phyloP scores from a whole-genome alignment of 805 yeast genomes.

The Metschnikowia amazonensis region DNA sequence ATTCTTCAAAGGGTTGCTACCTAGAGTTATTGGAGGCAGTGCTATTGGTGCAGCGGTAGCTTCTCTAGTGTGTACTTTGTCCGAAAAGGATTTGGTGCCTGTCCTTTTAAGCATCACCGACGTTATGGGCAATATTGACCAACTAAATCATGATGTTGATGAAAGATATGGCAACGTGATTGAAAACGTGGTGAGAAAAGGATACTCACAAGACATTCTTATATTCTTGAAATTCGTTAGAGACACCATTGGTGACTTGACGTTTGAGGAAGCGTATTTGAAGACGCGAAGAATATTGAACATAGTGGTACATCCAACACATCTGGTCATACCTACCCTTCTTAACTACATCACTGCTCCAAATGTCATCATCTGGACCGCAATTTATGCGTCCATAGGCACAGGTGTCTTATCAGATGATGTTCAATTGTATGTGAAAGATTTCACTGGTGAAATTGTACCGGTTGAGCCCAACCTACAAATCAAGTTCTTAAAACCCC shows the following conservation, averaged over 20 bases:
- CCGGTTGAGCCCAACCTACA: conserved; percentile 43
- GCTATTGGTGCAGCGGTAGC: conserved; percentile 95
- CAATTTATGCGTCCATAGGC: conserved; percentile 81
- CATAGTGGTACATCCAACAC: conserved; percentile 79
- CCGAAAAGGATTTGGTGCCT: conserved; percentile 60
- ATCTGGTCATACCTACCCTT: conserved; percentile 63
- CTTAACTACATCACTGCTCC: conserved; percentile 92
- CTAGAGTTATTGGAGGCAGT: conserved; percentile 83
- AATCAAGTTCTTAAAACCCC: conserved; percentile 41
- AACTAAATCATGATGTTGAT: conserved; percentile 50
- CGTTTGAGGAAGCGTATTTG: conserved; percentile 90
- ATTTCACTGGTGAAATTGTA: conserved; percentile 57
- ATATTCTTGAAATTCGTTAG: conserved; percentile 76
- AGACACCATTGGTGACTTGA: conserved; percentile 70
- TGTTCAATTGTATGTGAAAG: conserved; percentile 57
- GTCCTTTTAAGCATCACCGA: conserved; percentile 37
- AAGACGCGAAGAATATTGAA: conserved; percentile 77
- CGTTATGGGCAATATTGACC: conserved; percentile 42
- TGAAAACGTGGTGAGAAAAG: conserved; percentile 71
- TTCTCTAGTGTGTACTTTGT: conserved; percentile 70
- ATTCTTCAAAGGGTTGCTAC: conserved; percentile 69
- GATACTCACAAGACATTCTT: conserved; percentile 82
- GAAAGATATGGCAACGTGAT: conserved; percentile 64
- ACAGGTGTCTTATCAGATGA: conserved; percentile 60
- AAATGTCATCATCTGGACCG: conserved; percentile 77